Evolutionary conservation across 2,329 filamentous ascomycete species (phyloP), one percentile per base, ranked within the genome.

Genomic region (Botrytis deweyae): DNA sequence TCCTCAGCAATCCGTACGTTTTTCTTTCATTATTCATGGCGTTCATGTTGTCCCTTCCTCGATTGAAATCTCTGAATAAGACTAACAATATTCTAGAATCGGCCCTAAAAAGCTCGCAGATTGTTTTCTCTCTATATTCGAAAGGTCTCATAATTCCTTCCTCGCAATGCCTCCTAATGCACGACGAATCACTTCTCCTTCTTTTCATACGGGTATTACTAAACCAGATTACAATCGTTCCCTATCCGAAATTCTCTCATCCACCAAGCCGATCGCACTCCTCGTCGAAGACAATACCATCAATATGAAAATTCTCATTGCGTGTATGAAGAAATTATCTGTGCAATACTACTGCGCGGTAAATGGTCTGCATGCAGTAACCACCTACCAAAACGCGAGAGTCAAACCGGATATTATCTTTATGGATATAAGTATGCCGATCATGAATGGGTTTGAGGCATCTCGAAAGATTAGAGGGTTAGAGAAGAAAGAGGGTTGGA

Each of bases 361-460:
- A 16, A 73, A 76, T 74, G 75, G 75, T 25, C 40, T 40, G 9
- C 36, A 68, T 33, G 75, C 75, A 18, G 52, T 76, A 1, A 36
- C 73, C 14, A 65, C 65, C 25, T 76, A 68, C 16, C 46, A 62
- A 40, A 73, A 29, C 14, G 62, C 58, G 20, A 61, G 42, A 22
- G 61, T 49, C 3, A 73, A 64, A 40, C 73, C 69, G 52, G 81
- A 82, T 36, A 81, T 85, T 44, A 81, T 87, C 6, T 81, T 87
- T 22, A 87, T 87, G 84, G 87, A 88, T 74, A 82, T 88, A 8
- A 84, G 84, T 73, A 88, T 88, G 87, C 87, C 87, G 0, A 81
- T 87, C 9, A 85, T 88, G 81, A 83, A 88, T 73, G 85, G 85
- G 0, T 77, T 86, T 59, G 71, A 74, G 44, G 66, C 75, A 33